Evolutionary conservation across 1,284 basidiomycete genomes (phyloP).

Genomic region (Boletus hoseneyae): DNA sequence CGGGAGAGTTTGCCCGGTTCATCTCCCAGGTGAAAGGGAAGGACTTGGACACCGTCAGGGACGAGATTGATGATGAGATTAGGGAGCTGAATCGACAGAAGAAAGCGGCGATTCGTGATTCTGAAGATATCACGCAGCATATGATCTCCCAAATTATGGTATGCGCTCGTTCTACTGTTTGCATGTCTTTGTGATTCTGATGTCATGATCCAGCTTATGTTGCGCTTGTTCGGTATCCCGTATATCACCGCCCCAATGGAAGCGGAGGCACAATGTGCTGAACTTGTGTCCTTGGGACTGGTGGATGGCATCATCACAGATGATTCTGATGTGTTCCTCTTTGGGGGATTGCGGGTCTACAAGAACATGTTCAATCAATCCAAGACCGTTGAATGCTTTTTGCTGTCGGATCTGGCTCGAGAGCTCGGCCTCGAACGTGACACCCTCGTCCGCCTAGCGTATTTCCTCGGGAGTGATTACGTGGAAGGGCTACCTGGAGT

Average conservation of each 20-base stretch:
- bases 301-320: slow-evolving; percentile 99
- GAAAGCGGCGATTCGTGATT: slow-evolving; percentile 87
- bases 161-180: slow-evolving; percentile 14
- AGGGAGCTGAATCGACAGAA: slow-evolving; percentile 75
- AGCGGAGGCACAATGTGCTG: slow-evolving; percentile 98
- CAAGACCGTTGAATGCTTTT: slow-evolving; percentile 96
- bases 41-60: slow-evolving; percentile 75
- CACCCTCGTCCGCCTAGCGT: slow-evolving; percentile 86
- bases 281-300: slow-evolving; percentile 79
- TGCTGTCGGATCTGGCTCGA: slow-evolving; percentile 79
- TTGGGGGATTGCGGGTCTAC: slow-evolving; percentile 90
- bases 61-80: slow-evolving; percentile 94
- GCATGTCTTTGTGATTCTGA: slow-evolving; percentile 5
- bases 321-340: slow-evolving; percentile 98
- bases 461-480: slow-evolving; percentile 96
- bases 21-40: slow-evolving; percentile 86
- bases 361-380: slow-evolving; percentile 99
- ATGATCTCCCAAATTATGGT: slow-evolving; percentile 98
- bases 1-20: slow-evolving; percentile 89
- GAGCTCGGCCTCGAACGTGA: slow-evolving; percentile 89
- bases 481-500: slow-evolving; percentile 94
- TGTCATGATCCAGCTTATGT: slow-evolving; percentile 56
- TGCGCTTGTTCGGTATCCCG: slow-evolving; percentile 94
- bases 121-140: slow-evolving; percentile 92
- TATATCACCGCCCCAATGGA: slow-evolving; percentile 99